phyloP scores from a whole-genome alignment of 1,284 basidiomycete genomes.

The Fomes fomentarius region DNA sequence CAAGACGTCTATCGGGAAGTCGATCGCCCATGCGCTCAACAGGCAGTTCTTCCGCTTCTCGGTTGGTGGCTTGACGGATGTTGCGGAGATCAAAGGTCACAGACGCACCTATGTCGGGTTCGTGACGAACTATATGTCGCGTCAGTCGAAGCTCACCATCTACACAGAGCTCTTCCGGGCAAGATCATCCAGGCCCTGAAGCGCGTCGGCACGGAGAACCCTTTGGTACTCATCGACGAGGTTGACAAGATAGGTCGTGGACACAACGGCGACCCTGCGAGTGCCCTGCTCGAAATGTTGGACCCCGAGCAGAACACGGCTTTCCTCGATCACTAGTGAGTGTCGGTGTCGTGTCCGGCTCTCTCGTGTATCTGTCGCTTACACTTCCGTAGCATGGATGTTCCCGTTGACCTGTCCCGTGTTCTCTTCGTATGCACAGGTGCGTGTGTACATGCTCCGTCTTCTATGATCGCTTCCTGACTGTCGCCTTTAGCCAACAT shows the following conservation, averaged over 20 bases:
- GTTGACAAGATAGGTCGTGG: constrained; percentile 99
- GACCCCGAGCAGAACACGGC: constrained; percentile 98
- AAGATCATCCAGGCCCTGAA: constrained; percentile 99
- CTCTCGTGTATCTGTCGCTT: no score
- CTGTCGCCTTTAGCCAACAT: constrained; percentile 67
- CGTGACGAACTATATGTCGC: constrained; percentile 27
- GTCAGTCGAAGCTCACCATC: not conserved
- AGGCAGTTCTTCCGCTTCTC: constrained; percentile 96
- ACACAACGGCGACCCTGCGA: constrained; percentile 94
- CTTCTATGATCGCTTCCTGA: not conserved
- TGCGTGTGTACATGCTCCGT: constrained; percentile 29
- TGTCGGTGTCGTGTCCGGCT: constrained; percentile 17
- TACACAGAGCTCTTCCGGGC: constrained; percentile 85
- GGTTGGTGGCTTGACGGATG: constrained; percentile 95
- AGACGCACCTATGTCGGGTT: constrained; percentile 94
- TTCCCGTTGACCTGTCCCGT: constrained; percentile 94
- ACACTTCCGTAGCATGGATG: constrained; percentile 93
- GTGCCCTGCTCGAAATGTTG: constrained; percentile 95
- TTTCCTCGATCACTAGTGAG: constrained; percentile 95
- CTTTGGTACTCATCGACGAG: constrained; percentile 95
- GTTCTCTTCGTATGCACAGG: constrained; percentile 98
- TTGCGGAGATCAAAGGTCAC: constrained; percentile 99
- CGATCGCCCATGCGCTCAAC: constrained; percentile 86
- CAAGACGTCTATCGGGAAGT: constrained; percentile 94
- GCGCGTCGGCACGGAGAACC: constrained; percentile 97